Conservation (phyloP, 148 eudicot genomes). For the Rhododendron griersonianum region DNA sequence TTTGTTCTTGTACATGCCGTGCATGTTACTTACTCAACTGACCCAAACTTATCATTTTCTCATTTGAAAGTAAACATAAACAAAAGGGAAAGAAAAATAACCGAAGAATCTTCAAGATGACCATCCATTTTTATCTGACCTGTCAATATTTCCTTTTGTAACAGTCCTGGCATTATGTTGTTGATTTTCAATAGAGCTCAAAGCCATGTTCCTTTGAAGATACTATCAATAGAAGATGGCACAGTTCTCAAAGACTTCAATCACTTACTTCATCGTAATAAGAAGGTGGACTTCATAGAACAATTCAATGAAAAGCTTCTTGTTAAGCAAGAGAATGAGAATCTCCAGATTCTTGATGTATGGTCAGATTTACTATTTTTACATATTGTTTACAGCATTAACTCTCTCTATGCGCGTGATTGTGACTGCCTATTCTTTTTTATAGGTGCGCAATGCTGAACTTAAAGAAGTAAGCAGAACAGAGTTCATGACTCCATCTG, state of each 20-base stretch:
- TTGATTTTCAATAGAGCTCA: slow-evolving; percentile 59
- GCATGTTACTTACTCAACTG: too few relatives aligned
- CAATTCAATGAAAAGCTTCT: not conserved
- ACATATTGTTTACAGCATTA: too few relatives aligned
- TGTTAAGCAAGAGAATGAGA: not conserved
- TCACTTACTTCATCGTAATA: slow-evolving; percentile 76
- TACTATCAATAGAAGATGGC: slow-evolving; percentile 82
- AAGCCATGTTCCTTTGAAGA: slow-evolving; percentile 20
- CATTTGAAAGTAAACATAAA: too few relatives aligned
- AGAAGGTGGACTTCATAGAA: not conserved
- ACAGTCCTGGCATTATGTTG: slow-evolving; percentile 89
- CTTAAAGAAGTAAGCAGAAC: not conserved
- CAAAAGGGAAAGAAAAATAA: too few relatives aligned
- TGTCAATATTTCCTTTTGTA: not conserved
- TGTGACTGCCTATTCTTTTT: not conserved
- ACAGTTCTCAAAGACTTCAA: slow-evolving; percentile 77
- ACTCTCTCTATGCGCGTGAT: too few relatives aligned
- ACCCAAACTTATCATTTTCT: too few relatives aligned
- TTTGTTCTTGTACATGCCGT: too few relatives aligned
- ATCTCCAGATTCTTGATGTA: not conserved
- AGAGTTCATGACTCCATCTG: not conserved
- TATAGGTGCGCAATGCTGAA: not conserved
- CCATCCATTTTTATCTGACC: too few relatives aligned
- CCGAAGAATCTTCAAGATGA: too few relatives aligned
- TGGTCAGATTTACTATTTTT: not conserved